Percentiles rank a stretch among this genome's conserved stretches.
phyloP scores from a whole-genome alignment of 106 monocot species.

The Platanthera zijinensis region DNA sequence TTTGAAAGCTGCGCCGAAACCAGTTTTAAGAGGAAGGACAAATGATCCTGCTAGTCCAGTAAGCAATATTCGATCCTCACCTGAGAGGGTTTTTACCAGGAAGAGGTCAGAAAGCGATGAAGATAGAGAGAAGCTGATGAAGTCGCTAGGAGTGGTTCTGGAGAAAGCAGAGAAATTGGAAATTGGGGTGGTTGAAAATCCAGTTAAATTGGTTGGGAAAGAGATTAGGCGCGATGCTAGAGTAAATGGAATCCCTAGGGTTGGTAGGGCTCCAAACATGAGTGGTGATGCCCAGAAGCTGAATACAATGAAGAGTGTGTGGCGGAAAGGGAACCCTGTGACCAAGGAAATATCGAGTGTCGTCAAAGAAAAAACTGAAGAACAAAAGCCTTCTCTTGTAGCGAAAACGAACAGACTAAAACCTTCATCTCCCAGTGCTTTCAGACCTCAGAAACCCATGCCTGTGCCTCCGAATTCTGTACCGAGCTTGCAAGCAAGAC shows the following conservation, averaged over 20 bases:
- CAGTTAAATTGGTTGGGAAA: conserved; percentile 21
- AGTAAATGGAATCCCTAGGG: conserved; percentile 16
- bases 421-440: conserved; percentile 13
- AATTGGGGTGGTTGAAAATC: conserved; percentile 10
- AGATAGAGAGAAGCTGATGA: conserved; percentile 61
- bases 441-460: conserved; percentile 23
- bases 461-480: conserved; percentile 30
- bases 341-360: conserved; percentile 45
- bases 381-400: conserved; percentile 5
- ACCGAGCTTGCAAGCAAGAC: conserved; percentile 36
- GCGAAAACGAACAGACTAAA: conserved; percentile 11
- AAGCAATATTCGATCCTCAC: conserved; percentile 12
- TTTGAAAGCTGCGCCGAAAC: conserved; percentile 79
- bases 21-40: conserved; percentile 31
- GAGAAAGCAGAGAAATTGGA: conserved; percentile 84
- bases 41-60: conserved; percentile 17
- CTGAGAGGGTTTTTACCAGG: conserved; percentile 9
- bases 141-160: conserved; percentile 74
- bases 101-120: conserved; percentile 21
- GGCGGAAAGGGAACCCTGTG: conserved; percentile 88
- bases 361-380: conserved; percentile 22
- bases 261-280: not conserved
- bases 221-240: conserved; percentile 14
- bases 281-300: conserved; percentile 28
- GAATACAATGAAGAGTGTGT: conserved; percentile 85